Evolutionary conservation across 768 basidiomycete genomes (phyloP).

Genomic region (Kwoniella dejecticola): DNA sequence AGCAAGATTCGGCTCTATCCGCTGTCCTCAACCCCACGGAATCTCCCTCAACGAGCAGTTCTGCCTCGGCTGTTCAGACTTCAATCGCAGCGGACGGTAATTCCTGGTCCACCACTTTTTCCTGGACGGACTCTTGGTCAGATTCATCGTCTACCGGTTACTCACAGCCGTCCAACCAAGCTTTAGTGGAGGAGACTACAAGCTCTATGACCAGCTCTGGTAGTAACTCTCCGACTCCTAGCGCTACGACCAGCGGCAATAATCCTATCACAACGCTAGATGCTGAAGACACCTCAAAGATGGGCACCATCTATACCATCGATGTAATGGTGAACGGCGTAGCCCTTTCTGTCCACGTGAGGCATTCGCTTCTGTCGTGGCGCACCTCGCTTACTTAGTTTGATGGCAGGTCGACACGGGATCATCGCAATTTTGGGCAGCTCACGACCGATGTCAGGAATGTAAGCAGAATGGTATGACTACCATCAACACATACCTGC

Average conservation of each 20-base stretch:
- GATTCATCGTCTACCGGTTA: no score
- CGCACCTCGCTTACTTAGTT: background rate
- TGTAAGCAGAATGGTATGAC: slow-evolving; percentile 7
- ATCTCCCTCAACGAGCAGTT: no score
- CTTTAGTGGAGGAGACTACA: background rate
- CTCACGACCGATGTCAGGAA: background rate
- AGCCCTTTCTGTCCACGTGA: slow-evolving; percentile 11
- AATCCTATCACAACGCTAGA: background rate
- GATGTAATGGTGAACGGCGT: slow-evolving; percentile 10
- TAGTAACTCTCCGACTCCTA: background rate
- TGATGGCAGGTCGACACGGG: slow-evolving; percentile 5
- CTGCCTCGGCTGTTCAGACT: no score
- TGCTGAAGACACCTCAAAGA: background rate
- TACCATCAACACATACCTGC: slow-evolving; percentile 1
- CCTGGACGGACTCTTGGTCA: no score
- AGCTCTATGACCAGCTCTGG: background rate
- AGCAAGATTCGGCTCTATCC: background rate
- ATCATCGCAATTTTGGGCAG: slow-evolving; percentile 7
- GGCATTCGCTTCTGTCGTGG: background rate
- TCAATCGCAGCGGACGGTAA: no score
- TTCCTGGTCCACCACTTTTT: no score
- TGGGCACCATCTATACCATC: slow-evolving; percentile 16
- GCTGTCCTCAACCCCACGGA: background rate
- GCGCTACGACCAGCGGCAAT: background rate
- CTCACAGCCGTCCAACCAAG: background rate